phyloP scores from a whole-genome alignment of 2,329 filamentous ascomycete genomes.

The Fusarium palustre region DNA sequence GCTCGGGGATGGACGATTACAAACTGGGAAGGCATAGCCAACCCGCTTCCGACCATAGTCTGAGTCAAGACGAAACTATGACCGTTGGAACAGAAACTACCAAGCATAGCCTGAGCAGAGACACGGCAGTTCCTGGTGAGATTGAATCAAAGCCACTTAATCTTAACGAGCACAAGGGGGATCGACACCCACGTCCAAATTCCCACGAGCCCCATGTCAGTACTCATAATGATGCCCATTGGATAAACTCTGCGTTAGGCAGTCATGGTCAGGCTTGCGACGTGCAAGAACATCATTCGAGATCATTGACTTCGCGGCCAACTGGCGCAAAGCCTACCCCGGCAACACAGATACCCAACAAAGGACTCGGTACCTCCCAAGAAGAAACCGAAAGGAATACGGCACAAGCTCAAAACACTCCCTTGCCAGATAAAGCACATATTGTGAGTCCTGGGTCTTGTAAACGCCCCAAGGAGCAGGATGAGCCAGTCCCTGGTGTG shows the following conservation, averaged over 20 bases:
- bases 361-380: neutral
- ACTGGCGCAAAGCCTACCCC: neutral
- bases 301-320: neutral
- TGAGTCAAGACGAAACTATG: constrained; percentile 29
- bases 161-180: constrained; percentile 17
- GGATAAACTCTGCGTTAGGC: constrained; percentile 24
- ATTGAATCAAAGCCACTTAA: constrained; percentile 22
- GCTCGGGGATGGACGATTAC: neutral
- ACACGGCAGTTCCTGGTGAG: constrained; percentile 14
- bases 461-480: neutral
- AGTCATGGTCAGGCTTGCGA: constrained; percentile 16
- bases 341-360: constrained; percentile 3
- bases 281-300: neutral
- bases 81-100: constrained; percentile 9
- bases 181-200: constrained; percentile 36
- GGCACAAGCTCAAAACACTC: constrained; percentile 5
- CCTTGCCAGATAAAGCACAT: neutral
- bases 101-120: constrained; percentile 29
- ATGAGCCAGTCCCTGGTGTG: constrained; percentile 8
- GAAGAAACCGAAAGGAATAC: neutral
- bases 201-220: constrained; percentile 36
- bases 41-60: constrained; percentile 19
- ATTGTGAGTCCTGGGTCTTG: neutral
- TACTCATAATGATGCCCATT: constrained; percentile 29
- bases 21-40: neutral